Evolutionary conservation across 2,329 filamentous ascomycete genomes (phyloP).

Genomic region (Xylaria sp.): DNA sequence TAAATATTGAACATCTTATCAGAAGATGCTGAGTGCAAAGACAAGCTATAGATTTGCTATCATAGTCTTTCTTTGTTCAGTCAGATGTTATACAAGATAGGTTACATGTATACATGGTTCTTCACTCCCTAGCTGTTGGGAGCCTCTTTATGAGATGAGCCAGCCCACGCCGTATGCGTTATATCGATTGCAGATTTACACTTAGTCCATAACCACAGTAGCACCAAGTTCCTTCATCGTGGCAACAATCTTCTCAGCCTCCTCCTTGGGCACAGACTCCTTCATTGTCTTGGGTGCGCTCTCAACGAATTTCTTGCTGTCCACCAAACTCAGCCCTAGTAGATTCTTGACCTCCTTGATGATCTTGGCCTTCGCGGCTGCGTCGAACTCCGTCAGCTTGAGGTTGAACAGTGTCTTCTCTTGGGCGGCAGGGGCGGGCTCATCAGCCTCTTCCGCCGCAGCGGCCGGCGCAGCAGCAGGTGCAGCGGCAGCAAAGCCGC

Average conservation of each 20-base stretch:
- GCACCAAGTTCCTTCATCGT: constrained; percentile 93
- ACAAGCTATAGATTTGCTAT: constrained; percentile 20
- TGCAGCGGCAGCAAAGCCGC: constrained; percentile 82
- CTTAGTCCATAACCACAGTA: constrained; percentile 89
- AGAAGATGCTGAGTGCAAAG: constrained; percentile 2
- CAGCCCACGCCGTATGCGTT: constrained; percentile 28
- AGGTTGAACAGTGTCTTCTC: constrained; percentile 98
- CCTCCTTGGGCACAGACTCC: constrained; percentile 98
- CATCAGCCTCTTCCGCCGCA: constrained; percentile 82
- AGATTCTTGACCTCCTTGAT: constrained; percentile 99
- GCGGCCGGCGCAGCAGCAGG: constrained; percentile 68
- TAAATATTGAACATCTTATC: constrained; percentile 10
- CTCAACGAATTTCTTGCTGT: constrained; percentile 99
- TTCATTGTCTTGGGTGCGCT: constrained; percentile 98
- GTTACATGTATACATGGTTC: constrained; percentile 50
- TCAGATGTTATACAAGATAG: constrained; percentile 49
- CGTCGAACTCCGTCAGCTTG: constrained; percentile 91
- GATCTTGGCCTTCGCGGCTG: constrained; percentile 92
- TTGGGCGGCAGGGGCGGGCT: constrained; percentile 86
- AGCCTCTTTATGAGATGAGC: constrained; percentile 23
- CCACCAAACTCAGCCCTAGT: constrained; percentile 93
- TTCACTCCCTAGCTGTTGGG: constrained; percentile 21
- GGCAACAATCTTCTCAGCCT: constrained; percentile 98
- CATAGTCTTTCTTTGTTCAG: constrained; percentile 36
- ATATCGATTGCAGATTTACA: constrained; percentile 15